Evolutionary conservation across 2,329 filamentous ascomycete species (phyloP).

Genomic region (Thelonectria olida): DNA sequence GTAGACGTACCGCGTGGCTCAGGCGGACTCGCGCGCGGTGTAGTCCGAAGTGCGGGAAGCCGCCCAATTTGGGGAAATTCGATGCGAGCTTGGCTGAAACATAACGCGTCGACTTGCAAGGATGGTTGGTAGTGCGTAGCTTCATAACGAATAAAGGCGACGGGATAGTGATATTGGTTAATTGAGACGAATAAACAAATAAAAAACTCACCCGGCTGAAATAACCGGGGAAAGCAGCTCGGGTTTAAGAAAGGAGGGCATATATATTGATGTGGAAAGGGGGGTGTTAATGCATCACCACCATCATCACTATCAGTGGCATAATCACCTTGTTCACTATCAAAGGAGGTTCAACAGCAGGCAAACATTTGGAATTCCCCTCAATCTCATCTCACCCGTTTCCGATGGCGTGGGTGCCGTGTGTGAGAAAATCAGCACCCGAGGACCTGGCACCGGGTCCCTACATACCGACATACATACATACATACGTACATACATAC

Average conservation of each 20-base stretch:
- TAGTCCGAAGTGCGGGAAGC: neutral
- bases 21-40: neutral
- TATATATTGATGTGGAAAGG: no score
- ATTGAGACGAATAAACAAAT: neutral
- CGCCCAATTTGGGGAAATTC: slow-evolving; percentile 12
- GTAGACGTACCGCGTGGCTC: slow-evolving; percentile 2
- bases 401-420: slow-evolving; percentile 4
- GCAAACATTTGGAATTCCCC: neutral
- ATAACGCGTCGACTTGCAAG: neutral
- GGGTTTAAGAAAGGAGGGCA: no score
- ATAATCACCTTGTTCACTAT: no score
- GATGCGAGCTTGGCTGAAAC: slow-evolving; percentile 14
- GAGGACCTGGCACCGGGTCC: slow-evolving; percentile 24
- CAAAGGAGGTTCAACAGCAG: no score
- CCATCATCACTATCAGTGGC: no score
- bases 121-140: neutral
- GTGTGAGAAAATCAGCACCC: slow-evolving; percentile 9
- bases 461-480: neutral
- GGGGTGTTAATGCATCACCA: neutral
- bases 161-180: no score
- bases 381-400: slow-evolving; percentile 21
- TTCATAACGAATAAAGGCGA: neutral
- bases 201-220: no score
- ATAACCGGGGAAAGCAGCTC: no score
- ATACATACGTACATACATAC: neutral